Percentiles rank a stretch among this genome's conserved stretches.
Evolutionary conservation across 2,329 filamentous ascomycete species (phyloP).

Genomic region (Didymella keratinophila): DNA sequence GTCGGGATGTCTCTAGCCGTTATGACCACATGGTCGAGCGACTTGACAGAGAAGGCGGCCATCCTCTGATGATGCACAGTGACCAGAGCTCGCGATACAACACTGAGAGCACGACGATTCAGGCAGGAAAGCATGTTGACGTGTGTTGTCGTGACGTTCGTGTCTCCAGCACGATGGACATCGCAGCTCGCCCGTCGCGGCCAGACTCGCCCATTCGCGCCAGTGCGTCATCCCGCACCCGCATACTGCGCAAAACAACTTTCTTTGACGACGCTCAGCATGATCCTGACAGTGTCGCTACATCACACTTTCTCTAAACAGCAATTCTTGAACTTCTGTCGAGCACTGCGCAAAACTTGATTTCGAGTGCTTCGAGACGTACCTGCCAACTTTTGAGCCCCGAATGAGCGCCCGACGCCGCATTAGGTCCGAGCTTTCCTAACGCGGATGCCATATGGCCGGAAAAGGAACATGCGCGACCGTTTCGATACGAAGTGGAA

Average conservation of each 20-base stretch:
- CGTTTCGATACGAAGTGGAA: conserved; percentile 16
- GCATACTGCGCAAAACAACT: neutral
- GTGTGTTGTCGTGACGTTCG: neutral
- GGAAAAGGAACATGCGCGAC: conserved; percentile 3
- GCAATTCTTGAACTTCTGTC: conserved; percentile 9
- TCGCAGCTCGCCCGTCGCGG: neutral
- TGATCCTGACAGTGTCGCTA: conserved; percentile 2
- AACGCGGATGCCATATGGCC: neutral
- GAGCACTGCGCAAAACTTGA: conserved; percentile 19
- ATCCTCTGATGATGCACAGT: neutral
- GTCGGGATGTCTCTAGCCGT: conserved; percentile 13
- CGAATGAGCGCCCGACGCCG: conserved; percentile 4
- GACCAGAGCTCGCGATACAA: neutral
- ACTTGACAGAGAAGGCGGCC: conserved; percentile 12
- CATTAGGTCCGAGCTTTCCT: conserved; percentile 1
- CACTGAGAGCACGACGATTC: neutral
- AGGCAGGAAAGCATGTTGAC: conserved; percentile 1
- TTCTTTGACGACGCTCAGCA: neutral
- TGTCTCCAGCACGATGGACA: neutral
- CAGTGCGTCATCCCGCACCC: conserved; percentile 10
- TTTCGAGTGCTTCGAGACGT: conserved; percentile 8
- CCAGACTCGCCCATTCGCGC: conserved; percentile 2
- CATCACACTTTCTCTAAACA: conserved; percentile 9
- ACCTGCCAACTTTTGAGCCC: conserved; percentile 13
- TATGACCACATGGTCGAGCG: conserved; percentile 26